These are phyloP conservation scores for Calycina herbarum DNA, from an alignment of 2,329 filamentous ascomycete genomes.

Conservation along the genomic window DNA sequence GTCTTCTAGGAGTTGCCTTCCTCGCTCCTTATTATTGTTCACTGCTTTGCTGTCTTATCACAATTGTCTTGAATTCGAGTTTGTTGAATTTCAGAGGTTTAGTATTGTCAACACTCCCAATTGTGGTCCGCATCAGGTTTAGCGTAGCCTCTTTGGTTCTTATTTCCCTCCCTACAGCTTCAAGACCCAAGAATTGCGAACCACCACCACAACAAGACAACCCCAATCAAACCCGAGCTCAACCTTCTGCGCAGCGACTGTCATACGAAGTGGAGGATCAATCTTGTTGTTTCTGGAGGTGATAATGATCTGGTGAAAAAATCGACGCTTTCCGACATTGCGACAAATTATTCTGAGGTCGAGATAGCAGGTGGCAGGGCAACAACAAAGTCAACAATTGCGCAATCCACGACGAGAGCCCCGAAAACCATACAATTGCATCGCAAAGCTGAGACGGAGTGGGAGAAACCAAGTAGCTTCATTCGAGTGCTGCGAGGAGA, in stretches of 20 bases:
- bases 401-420: neutral
- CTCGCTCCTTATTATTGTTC: neutral
- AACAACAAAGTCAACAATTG: constrained; percentile 17
- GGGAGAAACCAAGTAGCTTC: neutral
- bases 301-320: constrained; percentile 22
- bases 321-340: constrained; percentile 13
- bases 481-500: neutral
- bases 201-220: constrained; percentile 8
- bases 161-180: neutral
- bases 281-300: constrained; percentile 17
- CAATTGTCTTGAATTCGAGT: neutral
- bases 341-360: constrained; percentile 10
- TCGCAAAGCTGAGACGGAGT: neutral
- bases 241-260: constrained; percentile 9
- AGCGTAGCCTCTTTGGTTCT: neutral
- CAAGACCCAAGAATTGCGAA: neutral
- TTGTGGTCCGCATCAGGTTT: neutral
- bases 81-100: neutral
- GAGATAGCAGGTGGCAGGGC: constrained; percentile 32
- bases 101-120: neutral
- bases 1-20: neutral
- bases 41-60: neutral
- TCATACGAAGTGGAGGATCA: constrained; percentile 18
- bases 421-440: neutral
- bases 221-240: constrained; percentile 16